Evolutionary conservation across 2,329 filamentous ascomycete genomes (phyloP).

Genomic region (Neoarthrinium moseri): DNA sequence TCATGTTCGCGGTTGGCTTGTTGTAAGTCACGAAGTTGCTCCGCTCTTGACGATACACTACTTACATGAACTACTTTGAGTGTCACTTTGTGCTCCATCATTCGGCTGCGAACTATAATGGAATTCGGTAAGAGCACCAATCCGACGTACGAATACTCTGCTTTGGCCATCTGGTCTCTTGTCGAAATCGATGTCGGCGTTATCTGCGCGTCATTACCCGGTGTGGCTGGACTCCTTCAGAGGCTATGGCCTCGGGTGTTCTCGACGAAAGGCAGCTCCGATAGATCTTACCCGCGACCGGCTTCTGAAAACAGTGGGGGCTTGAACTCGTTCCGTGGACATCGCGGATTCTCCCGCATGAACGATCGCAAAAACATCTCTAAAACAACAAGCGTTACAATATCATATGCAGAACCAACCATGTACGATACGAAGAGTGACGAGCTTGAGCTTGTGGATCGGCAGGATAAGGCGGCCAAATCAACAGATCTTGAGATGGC

Average conservation of each 20-base stretch:
- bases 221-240: background rate
- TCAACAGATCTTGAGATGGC: too few relatives aligned
- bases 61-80: background rate
- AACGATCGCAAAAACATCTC: background rate
- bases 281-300: background rate
- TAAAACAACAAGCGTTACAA: background rate
- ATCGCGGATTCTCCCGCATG: slow-evolving; percentile 2
- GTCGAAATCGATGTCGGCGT: slow-evolving; percentile 12
- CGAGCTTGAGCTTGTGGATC: background rate
- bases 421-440: slow-evolving; percentile 2
- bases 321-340: background rate
- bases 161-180: slow-evolving; percentile 10
- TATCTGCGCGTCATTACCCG: slow-evolving; percentile 1
- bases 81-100: slow-evolving; percentile 11
- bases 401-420: background rate
- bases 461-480: too few relatives aligned
- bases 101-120: slow-evolving; percentile 11
- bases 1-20: slow-evolving; percentile 41
- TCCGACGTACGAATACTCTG: slow-evolving; percentile 9
- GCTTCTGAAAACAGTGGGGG: background rate
- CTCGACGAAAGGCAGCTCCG: background rate
- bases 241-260: background rate
- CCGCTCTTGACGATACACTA: slow-evolving; percentile 26
- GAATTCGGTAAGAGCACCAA: slow-evolving; percentile 8
- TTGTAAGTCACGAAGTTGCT: slow-evolving; percentile 35